Base-by-base conservation (phyloP, 78 protist genomes). In the Dictyostelium citrinum region DNA sequence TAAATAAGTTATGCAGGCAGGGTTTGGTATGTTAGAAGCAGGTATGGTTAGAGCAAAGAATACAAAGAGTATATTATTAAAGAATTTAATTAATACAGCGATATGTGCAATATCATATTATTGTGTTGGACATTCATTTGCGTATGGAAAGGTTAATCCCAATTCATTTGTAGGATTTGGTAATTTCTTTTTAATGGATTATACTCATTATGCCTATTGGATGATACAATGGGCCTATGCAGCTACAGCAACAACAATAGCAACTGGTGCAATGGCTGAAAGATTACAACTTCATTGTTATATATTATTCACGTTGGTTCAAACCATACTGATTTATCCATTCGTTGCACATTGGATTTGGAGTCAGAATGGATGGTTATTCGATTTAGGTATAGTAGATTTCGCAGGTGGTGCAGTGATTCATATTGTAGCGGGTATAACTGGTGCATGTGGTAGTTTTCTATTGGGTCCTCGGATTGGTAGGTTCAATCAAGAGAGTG, bases 21-120 rank as follows among this genome's bases (percentile, higher is more conserved):
- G 93, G n/a, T 88, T 88, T 67, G 93, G 93, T 3, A 88, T 88
- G 93, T 60, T 88, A 39, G 93, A 88, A 68, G 93, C 93, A 60
- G 93, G 93, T 11, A 88, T 88, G 93, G 93, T 88, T 64, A 76
- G 93, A 78, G 93, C 82, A 78, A 88, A 88, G 81, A 88, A 88
- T 88, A 88, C 93, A 61, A 88, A 88, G 35, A 60, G 79, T 60
- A 88, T 88, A 51, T 58, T 88, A 22, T 46, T 88, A 68, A 88
- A 88, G 70, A 88, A 88, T 46, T 31, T 88, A 29, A 78, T 88
- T 3, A 78, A 78, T 46, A 88, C 93, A 12, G 93, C 93, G 3
- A 88, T 88, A 3, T 67, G 93, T 33, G 93, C 93, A 9, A 88
- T 88, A 43, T 70, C 79, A 4, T 88, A 60, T 82, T 88, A 55